Base-by-base conservation (phyloP, 139 green algal genomes). In the Pycnococcus provasolii region DNA sequence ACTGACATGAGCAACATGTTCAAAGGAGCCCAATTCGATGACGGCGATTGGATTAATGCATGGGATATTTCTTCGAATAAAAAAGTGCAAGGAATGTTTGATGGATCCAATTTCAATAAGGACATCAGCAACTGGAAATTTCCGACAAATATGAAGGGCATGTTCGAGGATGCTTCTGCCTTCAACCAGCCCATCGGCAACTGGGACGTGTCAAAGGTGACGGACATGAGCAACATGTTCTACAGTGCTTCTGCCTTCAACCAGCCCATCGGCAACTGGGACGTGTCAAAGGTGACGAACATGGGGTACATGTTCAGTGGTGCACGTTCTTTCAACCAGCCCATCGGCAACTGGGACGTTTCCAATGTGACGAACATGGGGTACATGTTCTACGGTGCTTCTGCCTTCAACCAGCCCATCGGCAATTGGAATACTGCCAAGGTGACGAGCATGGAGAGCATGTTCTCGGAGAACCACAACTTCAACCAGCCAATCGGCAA, bases 1-100 rank as follows among this genome's bases (percentile, higher is more conserved):
- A 72, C 65, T n/a, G 54, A 64, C 55, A 72, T 72, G 65, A 64
- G 48, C 41, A 15, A 44, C 6, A 72, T 72, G 65, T 64, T 64
- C 11, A 4, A 46, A 40, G 39, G 58, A n/a, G 58, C 58, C 11
- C 0, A 26, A 26, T 26, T 26, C 26, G 26, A 26, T 26, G 26
- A 26, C 26, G 26, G 26, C 26, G 26, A 26, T 26, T 26, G 26
- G 26, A 26, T 26, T 26, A 26, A 26, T 26, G 26, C 26, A 26
- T 26, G 26, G 26, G 26, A 26, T 0, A 26, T 26, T 26, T 26
- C 26, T 26, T 26, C 26, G 26, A 26, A 26, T 26, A 26, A 26
- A 26, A 26, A 26, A 0, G 26, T 26, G 26, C 26, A 26, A 26
- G 26, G 26, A 0, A 26, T 26, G 26, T 26, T 26, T 26, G 26